Evolutionary conservation across 106 monocot species (phyloP).

Genomic region (Triglochin maritima): DNA sequence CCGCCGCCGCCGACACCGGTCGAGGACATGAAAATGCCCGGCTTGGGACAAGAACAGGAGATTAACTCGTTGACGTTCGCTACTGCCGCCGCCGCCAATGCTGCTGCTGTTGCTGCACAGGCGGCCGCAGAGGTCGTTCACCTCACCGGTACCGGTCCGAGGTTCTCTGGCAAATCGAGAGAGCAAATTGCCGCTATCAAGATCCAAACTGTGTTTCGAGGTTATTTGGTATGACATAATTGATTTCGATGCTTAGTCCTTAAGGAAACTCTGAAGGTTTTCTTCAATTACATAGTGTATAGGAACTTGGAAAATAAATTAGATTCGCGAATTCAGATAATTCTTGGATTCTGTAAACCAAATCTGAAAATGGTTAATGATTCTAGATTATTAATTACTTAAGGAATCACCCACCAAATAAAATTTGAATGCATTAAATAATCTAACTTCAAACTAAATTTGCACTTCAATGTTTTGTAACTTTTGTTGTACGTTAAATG

Average conservation of each 20-base stretch:
- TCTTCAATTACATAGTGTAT: too few relatives aligned
- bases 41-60: conserved; percentile 13
- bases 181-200: conserved; percentile 8
- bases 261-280: too few relatives aligned
- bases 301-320: too few relatives aligned
- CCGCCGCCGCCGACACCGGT: conserved; percentile 13
- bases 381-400: too few relatives aligned
- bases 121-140: conserved; percentile 29
- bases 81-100: conserved; percentile 24
- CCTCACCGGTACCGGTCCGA: conserved; percentile 7
- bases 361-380: too few relatives aligned
- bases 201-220: conserved; percentile 9
- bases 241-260: neutral
- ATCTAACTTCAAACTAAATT: too few relatives aligned
- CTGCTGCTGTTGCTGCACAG: conserved; percentile 20
- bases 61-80: conserved; percentile 16
- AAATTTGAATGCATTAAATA: too few relatives aligned
- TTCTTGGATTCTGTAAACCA: too few relatives aligned
- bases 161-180: conserved; percentile 13
- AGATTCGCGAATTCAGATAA: too few relatives aligned
- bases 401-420: too few relatives aligned
- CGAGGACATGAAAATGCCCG: conserved; percentile 31
- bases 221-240: conserved; percentile 11
- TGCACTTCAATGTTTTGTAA: too few relatives aligned
- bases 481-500: too few relatives aligned